Percentiles rank a stretch among this genome's conserved stretches.
Evolutionary conservation across 2,329 filamentous ascomycete species (phyloP).

Genomic region (Madurella fahalii): DNA sequence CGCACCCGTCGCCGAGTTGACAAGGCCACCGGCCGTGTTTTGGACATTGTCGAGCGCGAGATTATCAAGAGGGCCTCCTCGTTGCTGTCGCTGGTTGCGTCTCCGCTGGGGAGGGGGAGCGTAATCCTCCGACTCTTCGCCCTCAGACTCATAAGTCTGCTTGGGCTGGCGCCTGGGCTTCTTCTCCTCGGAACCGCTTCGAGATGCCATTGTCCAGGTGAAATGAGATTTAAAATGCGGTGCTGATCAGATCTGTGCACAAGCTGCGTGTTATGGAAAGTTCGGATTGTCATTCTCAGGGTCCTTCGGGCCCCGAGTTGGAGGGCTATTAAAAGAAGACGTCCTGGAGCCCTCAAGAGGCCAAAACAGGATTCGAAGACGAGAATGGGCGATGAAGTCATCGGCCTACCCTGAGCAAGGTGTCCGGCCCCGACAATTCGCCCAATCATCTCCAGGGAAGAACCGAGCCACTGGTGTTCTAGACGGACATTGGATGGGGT

Average conservation of each 20-base stretch:
- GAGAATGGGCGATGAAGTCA: conserved; percentile 28
- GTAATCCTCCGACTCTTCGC: conserved; percentile 34
- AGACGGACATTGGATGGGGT: background rate
- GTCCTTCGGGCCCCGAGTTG: conserved; percentile 13
- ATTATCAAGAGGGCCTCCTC: conserved; percentile 35
- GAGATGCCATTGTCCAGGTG: conserved; percentile 26
- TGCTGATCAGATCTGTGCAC: background rate
- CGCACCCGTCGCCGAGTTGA: conserved; percentile 38
- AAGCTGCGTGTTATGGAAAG: background rate
- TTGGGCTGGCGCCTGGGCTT: conserved; percentile 31
- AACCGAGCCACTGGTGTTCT: background rate
- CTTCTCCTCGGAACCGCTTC: conserved; percentile 29
- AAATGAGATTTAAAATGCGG: background rate
- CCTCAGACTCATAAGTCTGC: conserved; percentile 35
- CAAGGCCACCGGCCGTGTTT: conserved; percentile 35
- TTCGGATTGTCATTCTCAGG: conserved; percentile 6
- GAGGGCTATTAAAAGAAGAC: conserved; percentile 21
- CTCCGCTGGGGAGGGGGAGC: conserved; percentile 26
- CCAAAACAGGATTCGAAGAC: conserved; percentile 16
- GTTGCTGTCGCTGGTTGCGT: conserved; percentile 32
- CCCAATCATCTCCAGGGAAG: conserved; percentile 5
- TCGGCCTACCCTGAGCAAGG: conserved; percentile 8
- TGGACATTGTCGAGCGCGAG: conserved; percentile 36
- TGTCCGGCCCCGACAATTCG: background rate
- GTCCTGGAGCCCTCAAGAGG: conserved; percentile 3